These are phyloP conservation scores for Entoloma clypeatum DNA, from an alignment of 1,284 basidiomycete genomes.

Conservation along the genomic window DNA sequence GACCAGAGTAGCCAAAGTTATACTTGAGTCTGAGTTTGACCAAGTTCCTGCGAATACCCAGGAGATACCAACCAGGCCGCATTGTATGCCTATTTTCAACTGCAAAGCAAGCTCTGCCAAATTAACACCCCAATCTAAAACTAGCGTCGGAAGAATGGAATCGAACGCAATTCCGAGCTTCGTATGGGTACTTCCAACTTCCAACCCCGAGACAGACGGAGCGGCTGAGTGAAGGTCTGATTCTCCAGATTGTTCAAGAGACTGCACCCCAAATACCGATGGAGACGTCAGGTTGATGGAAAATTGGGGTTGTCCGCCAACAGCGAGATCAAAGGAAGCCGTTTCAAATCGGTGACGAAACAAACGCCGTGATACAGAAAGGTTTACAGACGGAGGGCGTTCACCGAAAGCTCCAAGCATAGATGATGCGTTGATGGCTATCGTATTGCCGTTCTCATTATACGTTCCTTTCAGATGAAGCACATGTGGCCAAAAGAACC, in stretches of 20 bases:
- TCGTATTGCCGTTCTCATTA: constrained; percentile 29
- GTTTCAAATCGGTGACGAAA: constrained; percentile 29
- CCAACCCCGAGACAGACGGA: constrained; percentile 35
- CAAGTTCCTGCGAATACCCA: constrained; percentile 32
- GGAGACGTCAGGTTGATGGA: constrained; percentile 32
- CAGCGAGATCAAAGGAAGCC: constrained; percentile 30
- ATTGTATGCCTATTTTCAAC: constrained; percentile 31
- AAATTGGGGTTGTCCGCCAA: constrained; percentile 27
- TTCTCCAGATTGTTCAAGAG: constrained; percentile 7
- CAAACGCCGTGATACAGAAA: constrained; percentile 32
- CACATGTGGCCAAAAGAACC: constrained; percentile 27
- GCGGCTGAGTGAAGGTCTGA: constrained; percentile 11
- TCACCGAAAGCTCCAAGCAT: constrained; percentile 17
- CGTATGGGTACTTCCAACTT: constrained; percentile 27
- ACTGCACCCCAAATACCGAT: constrained; percentile 21
- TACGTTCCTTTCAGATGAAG: constrained; percentile 29
- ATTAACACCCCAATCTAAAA: constrained; percentile 32
- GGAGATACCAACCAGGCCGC: constrained; percentile 30
- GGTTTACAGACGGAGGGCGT: constrained; percentile 22
- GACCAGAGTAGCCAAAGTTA: constrained; percentile 30
- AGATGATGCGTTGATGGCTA: constrained; percentile 25
- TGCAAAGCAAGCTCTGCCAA: constrained; percentile 36
- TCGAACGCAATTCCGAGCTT: constrained; percentile 32
- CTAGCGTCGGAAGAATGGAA: constrained; percentile 30
- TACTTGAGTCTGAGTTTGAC: constrained; percentile 27